A percentile compares a stretch with the other conserved stretches of the same genome.
phyloP scores from a whole-genome alignment of 306 rosid genomes.

The Sicyos baderoa region DNA sequence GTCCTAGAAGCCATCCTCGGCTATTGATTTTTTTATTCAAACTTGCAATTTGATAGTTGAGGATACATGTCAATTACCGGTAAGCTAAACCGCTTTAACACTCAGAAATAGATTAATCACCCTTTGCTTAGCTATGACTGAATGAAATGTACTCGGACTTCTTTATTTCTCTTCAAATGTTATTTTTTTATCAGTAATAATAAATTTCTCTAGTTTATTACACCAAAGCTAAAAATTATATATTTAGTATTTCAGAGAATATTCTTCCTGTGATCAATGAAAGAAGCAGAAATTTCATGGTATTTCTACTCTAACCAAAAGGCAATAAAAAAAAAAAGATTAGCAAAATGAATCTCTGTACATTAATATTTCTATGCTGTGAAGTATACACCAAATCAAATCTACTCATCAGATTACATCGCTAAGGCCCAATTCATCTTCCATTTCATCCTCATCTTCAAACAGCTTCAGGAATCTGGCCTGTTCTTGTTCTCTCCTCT shows the following conservation, averaged over 20 bases:
- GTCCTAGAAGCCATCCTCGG: slow-evolving; percentile 18
- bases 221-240: no score
- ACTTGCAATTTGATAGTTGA: no score
- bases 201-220: background rate
- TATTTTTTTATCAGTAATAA: background rate
- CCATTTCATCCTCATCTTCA: slow-evolving; percentile 68
- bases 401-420: slow-evolving; percentile 36
- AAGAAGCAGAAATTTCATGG: background rate
- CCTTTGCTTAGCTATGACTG: no score
- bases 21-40: no score
- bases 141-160: no score
- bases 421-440: slow-evolving; percentile 57
- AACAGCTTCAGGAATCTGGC: slow-evolving; percentile 66
- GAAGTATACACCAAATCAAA: background rate
- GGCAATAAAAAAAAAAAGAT: background rate
- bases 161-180: background rate
- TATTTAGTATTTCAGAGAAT: background rate
- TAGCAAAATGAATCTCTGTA: background rate
- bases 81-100: background rate
- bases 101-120: no score
- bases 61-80: no score
- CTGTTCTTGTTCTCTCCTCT: slow-evolving; percentile 58
- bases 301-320: background rate
- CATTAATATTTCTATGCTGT: background rate
- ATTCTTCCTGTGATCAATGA: background rate